These are phyloP conservation scores for Plasmodium vivax DNA, from an alignment of 169 alveolate genomes.

Conservation along the genomic window DNA sequence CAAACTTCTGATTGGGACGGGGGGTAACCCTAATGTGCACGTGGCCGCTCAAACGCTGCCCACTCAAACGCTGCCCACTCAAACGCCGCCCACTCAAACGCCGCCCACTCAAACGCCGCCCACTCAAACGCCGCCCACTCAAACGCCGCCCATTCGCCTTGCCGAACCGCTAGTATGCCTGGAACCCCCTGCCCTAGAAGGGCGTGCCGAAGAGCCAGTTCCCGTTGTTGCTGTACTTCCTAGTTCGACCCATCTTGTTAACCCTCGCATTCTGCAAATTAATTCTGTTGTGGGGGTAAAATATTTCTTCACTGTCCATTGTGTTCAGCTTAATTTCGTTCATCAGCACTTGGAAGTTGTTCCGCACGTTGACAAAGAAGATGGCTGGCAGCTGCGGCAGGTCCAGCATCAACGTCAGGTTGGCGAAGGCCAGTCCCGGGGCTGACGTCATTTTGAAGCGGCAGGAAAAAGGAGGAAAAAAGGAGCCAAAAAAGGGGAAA, in stretches of 20 bases:
- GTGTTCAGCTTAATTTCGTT: constrained; percentile 45
- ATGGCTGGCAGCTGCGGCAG: constrained; percentile 89
- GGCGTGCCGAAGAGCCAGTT: constrained; percentile 69
- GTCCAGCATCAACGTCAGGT: constrained; percentile 83
- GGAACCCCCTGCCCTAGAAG: not conserved
- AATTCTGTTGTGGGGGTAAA: constrained; percentile 85
- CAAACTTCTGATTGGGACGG: not conserved
- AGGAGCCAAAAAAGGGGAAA: not conserved
- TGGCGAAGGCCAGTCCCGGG: constrained; percentile 84
- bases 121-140: not conserved
- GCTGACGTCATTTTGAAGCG: constrained; percentile 42
- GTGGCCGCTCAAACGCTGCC: not conserved
- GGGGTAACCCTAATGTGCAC: not conserved
- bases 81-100: not conserved
- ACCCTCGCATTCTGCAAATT: constrained; percentile 78
- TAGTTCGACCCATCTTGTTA: constrained; percentile 84
- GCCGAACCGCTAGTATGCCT: not conserved
- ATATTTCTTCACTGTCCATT: constrained; percentile 74
- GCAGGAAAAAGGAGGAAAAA: not conserved
- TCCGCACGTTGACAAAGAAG: constrained; percentile 82
- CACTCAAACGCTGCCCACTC: not conserved
- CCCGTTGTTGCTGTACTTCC: constrained; percentile 77
- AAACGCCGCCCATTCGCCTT: not conserved
- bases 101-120: not conserved
- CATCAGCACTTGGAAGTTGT: constrained; percentile 73